Conservation (phyloP, 495 filamentous ascomycete species). For the Aspergillus saccharolyticus region DNA sequence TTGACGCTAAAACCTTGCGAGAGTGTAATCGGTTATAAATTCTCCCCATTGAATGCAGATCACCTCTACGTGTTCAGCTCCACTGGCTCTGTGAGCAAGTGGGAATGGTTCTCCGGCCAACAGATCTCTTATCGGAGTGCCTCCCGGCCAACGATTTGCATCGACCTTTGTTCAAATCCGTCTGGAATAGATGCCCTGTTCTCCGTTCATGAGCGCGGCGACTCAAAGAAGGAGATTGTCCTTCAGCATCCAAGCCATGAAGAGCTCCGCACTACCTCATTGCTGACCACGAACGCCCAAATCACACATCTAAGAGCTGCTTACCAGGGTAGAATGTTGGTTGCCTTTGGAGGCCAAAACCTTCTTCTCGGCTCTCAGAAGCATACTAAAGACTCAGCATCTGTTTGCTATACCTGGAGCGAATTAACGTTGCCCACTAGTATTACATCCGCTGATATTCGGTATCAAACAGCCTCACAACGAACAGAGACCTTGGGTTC, state of each 20-base stretch:
- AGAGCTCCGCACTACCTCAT: constrained; percentile 18
- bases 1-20: constrained; percentile 34
- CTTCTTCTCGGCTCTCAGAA: constrained; percentile 31
- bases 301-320: constrained; percentile 32
- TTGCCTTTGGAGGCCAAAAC: constrained; percentile 33
- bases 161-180: constrained; percentile 17
- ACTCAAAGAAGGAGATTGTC: constrained; percentile 31
- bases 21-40: constrained; percentile 45
- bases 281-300: constrained; percentile 27
- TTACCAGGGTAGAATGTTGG: constrained; percentile 27
- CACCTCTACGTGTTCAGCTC: constrained; percentile 66
- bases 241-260: constrained; percentile 20
- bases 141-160: constrained; percentile 18
- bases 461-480: constrained; percentile 14
- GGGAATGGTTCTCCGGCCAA: constrained; percentile 68
- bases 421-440: constrained; percentile 37
- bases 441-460: constrained; percentile 34
- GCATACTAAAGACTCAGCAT: constrained; percentile 11
- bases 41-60: constrained; percentile 55
- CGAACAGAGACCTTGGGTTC: constrained; percentile 28
- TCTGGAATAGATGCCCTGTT: constrained; percentile 8
- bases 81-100: constrained; percentile 58
- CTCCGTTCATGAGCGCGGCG: constrained; percentile 23
- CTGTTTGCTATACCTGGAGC: constrained; percentile 46
- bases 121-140: constrained; percentile 45